phyloP scores from a whole-genome alignment of 768 basidiomycete genomes.

The Mycena galericulata region DNA sequence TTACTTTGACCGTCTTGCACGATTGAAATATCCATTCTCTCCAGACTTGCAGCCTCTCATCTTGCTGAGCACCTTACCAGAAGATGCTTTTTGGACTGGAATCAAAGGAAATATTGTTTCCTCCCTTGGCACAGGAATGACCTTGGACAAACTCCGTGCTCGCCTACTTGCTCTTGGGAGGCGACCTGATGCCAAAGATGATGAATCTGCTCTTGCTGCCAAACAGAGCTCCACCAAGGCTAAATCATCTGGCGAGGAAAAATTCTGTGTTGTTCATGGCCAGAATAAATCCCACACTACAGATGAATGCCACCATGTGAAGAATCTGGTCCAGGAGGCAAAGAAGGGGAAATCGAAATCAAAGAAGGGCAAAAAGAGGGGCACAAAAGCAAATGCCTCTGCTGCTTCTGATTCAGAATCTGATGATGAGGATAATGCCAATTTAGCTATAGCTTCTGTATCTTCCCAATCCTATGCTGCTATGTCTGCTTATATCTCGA shows the following conservation, averaged over 20 bases:
- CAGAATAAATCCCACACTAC: neutral
- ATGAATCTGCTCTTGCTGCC: neutral
- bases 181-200: too few relatives aligned
- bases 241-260: neutral
- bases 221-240: neutral
- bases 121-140: neutral
- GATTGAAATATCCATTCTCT: neutral
- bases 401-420: neutral
- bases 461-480: constrained; percentile 10
- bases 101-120: constrained; percentile 11
- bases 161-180: neutral
- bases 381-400: constrained; percentile 1
- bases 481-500: constrained; percentile 11
- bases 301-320: neutral
- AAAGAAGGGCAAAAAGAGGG: neutral
- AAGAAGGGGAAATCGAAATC: neutral
- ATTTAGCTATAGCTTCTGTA: constrained; percentile 9
- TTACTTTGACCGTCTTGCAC: neutral
- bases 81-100: constrained; percentile 5
- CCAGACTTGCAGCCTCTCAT: constrained; percentile 5
- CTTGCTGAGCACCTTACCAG: constrained; percentile 6
- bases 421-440: neutral
- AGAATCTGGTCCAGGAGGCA: neutral
- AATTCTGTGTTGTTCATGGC: neutral
- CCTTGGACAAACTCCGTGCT: neutral